Evolutionary conservation across 768 basidiomycete genomes (phyloP), one percentile per base, ranked within the genome.

Genomic region (Psilocybe azurescens): DNA sequence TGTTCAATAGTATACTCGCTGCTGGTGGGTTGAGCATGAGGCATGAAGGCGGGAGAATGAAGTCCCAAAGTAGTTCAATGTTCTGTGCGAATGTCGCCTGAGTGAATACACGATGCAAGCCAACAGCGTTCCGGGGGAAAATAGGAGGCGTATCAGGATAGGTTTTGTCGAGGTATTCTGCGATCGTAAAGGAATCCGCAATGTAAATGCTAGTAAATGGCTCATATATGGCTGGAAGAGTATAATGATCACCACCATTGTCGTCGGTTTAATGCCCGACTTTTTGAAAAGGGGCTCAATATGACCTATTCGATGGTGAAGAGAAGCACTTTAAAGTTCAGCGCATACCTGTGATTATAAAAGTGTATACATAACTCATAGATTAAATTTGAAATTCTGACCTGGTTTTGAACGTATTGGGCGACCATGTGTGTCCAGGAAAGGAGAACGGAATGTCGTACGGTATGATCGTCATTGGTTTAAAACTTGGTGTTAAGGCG

Each of bases 251-350:
- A 44, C 52, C 66, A 38, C 77, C 75, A n/a, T 79, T 75, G 16
- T 41, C 3, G 74, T 79, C 18, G 81, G 60, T 8, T 69, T 63
- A 10, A 75, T 72, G 13, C 77, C 75, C 8, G 77, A 67, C 46
- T 67, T 65, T 24, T 71, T 74, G 50, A 72, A 72, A n/a, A 75
- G 56, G 0, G 68, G 32, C 29, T 70, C 75, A 28, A 83, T 79
- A 60, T 83, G 24, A 82, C 70, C 80, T 80, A 82, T 56, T 73
- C 70, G 2, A 82, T 82, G 55, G 68, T 70, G 72, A 78, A 76
- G 8, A 75, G 71, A 30, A 83, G 46, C 16, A 72, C 69, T 52
- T 74, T 74, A 64, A 64, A 72, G 54, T 75, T 75, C 14, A 77
- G 38, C 7, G 38, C 14, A 14, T 39, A 39, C 14, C 38, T 39